Percentiles rank a stretch among this genome's conserved stretches.
These are phyloP conservation scores for Beauveria pseudobassiana DNA, from an alignment of 2,329 filamentous ascomycete genomes.

Conservation along the genomic window DNA sequence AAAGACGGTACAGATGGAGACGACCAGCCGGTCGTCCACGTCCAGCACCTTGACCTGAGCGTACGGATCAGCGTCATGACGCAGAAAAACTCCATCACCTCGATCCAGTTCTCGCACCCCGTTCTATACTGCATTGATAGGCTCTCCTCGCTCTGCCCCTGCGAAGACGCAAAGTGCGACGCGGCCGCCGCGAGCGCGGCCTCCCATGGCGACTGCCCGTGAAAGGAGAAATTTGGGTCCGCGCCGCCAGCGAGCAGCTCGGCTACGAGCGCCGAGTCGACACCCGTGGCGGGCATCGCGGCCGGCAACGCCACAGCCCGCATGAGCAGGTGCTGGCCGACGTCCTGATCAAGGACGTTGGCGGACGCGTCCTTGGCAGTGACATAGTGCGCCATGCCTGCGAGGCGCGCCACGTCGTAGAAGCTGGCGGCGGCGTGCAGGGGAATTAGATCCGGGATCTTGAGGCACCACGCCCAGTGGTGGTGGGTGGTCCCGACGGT, in stretches of 20 bases:
- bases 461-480: slow-evolving; percentile 3
- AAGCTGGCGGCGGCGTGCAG: background rate
- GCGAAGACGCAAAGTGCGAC: background rate
- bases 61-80: slow-evolving; percentile 3
- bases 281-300: background rate
- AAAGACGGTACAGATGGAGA: background rate
- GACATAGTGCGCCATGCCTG: background rate
- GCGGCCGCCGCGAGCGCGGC: slow-evolving; percentile 1
- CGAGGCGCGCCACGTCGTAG: slow-evolving; percentile 4
- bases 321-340: slow-evolving; percentile 3
- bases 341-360: background rate
- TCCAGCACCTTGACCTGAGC: background rate
- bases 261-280: background rate
- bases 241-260: background rate
- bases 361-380: background rate
- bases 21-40: background rate
- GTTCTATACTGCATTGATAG: background rate
- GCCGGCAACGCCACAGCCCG: background rate
- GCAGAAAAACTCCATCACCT: background rate
- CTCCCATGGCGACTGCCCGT: slow-evolving; percentile 2
- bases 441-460: background rate
- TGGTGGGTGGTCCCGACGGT: background rate
- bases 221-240: background rate
- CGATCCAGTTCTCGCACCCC: background rate
- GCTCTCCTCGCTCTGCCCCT: background rate